A percentile compares a stretch with the other conserved stretches of the same genome.
Evolutionary conservation across 495 filamentous ascomycete genomes (phyloP).

Genomic region (Penicillium argentinense): DNA sequence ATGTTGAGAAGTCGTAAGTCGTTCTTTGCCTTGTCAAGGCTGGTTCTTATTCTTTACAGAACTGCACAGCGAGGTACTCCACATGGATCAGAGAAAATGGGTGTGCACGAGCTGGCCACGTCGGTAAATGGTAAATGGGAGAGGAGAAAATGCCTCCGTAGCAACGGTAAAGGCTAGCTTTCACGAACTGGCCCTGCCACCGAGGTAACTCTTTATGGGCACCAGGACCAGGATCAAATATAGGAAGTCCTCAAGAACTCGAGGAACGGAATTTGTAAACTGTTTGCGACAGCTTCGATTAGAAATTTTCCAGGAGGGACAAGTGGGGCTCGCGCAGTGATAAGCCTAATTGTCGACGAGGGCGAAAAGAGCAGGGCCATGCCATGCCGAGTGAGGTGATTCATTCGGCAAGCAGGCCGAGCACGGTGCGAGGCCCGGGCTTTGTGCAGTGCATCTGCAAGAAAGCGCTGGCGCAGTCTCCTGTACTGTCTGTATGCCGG

Average conservation of each 20-base stretch:
- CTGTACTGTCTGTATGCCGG: no score
- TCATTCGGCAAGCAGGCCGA: constrained; percentile 13
- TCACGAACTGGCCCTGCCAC: not conserved
- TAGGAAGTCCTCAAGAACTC: not conserved
- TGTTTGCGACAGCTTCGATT: not conserved
- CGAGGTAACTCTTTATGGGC: not conserved
- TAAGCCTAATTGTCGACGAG: constrained; percentile 15
- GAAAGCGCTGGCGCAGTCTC: no score
- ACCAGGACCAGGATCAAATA: not conserved
- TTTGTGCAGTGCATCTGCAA: no score
- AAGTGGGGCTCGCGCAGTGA: constrained; percentile 16
- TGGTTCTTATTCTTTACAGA: no score
- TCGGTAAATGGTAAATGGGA: no score
- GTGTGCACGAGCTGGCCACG: no score
- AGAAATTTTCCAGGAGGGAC: constrained; percentile 10
- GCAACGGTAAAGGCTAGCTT: not conserved
- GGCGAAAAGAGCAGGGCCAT: constrained; percentile 2
- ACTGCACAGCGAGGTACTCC: no score
- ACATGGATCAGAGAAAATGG: no score
- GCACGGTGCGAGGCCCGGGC: constrained; percentile 1
- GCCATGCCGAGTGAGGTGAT: constrained; percentile 3
- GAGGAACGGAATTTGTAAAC: not conserved
- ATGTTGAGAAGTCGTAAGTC: no score
- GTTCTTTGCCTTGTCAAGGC: no score
- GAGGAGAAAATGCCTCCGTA: no score